Percentiles rank a stretch among this genome's conserved stretches.
phyloP scores from a whole-genome alignment of 2,329 filamentous ascomycete genomes.

The Penicillium glabrum region DNA sequence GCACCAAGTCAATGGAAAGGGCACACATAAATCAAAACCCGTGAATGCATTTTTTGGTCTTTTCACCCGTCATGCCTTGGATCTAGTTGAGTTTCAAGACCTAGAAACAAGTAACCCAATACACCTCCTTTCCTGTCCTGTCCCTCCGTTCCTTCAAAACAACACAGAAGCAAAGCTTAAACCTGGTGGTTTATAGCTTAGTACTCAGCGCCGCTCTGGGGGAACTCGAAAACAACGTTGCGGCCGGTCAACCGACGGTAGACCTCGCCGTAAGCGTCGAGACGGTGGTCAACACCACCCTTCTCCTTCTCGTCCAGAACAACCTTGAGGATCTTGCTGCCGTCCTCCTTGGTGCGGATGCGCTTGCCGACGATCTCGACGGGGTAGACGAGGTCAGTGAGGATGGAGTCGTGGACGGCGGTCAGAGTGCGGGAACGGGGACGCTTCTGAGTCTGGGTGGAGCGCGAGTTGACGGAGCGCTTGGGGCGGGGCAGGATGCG shows the following conservation, averaged over 20 bases:
- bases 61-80: constrained; percentile 29
- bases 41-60: constrained; percentile 31
- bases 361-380: constrained; percentile 99
- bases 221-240: constrained; percentile 98
- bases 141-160: constrained; percentile 18
- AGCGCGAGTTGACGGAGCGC: constrained; percentile 95
- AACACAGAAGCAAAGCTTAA: constrained; percentile 20
- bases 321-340: constrained; percentile 97
- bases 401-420: constrained; percentile 97
- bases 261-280: constrained; percentile 99
- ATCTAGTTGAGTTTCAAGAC: constrained; percentile 27
- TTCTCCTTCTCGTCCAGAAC: constrained; percentile 99
- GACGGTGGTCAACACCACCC: constrained; percentile 97
- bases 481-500: constrained; percentile 98
- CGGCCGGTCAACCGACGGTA: constrained; percentile 98
- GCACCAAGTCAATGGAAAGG: constrained; percentile 23
- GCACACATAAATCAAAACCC: constrained; percentile 29
- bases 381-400: constrained; percentile 96
- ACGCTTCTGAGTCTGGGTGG: constrained; percentile 97
- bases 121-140: constrained; percentile 25
- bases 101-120: constrained; percentile 28
- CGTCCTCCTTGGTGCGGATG: constrained; percentile 97
- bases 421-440: constrained; percentile 97
- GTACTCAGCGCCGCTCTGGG: constrained; percentile 79
- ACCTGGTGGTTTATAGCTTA: constrained; percentile 54